Percentiles rank a stretch among this genome's conserved stretches.
phyloP scores from a whole-genome alignment of 768 basidiomycete species.

The Mycena sanguinolenta region DNA sequence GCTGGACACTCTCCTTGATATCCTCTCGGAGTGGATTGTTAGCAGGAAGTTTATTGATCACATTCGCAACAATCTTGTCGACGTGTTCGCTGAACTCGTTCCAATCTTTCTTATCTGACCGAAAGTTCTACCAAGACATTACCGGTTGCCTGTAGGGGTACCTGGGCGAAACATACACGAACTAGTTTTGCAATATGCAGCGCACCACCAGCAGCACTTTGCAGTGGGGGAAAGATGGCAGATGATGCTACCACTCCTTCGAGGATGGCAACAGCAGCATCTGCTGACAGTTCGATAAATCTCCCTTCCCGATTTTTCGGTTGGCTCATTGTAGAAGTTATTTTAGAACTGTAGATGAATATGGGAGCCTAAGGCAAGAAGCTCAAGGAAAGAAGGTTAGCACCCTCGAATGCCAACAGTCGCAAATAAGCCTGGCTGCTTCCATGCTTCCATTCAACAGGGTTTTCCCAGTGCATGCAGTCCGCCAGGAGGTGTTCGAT shows the following conservation, averaged over 20 bases:
- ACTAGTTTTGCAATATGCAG: constrained; percentile 5
- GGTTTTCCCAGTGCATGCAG: no score
- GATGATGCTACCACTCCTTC: background rate
- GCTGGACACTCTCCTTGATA: background rate
- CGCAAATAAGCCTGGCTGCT: no score
- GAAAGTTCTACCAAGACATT: background rate
- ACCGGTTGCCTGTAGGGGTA: background rate
- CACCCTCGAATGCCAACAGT: no score
- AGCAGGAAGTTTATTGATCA: background rate
- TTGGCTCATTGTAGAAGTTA: background rate
- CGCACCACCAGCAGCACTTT: constrained; percentile 1
- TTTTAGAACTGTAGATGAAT: no score
- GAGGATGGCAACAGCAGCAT: background rate
- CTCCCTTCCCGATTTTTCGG: background rate
- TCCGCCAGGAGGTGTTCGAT: no score
- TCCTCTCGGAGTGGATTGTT: background rate
- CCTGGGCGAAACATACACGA: background rate
- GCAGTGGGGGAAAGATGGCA: background rate
- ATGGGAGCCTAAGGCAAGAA: no score
- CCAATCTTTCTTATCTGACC: constrained; percentile 1
- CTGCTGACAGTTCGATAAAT: background rate
- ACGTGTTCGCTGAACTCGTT: constrained; percentile 1
- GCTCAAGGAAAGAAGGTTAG: no score
- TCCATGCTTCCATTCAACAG: no score
- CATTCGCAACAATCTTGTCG: background rate